Evolutionary conservation across 2,329 filamentous ascomycete species (phyloP).

Genomic region (Westerdykella sp.): DNA sequence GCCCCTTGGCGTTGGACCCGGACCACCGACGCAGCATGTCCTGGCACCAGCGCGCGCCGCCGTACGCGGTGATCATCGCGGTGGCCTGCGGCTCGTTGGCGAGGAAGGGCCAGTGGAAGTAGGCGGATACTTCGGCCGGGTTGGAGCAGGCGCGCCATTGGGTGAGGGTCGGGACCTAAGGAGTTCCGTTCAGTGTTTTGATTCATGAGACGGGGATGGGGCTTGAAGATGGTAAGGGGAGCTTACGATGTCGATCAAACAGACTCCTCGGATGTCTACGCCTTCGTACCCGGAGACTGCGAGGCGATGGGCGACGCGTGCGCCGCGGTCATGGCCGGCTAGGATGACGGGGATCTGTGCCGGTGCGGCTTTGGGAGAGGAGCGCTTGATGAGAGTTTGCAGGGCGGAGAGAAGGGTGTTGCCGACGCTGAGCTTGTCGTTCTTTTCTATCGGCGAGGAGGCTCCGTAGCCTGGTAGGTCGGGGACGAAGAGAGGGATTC

Average conservation of each 20-base stretch:
- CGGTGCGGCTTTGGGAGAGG: conserved; percentile 5
- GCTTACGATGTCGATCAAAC: conserved; percentile 28
- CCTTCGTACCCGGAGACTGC: conserved; percentile 43
- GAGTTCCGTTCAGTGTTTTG: neutral
- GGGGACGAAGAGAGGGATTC: conserved; percentile 23
- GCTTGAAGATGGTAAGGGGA: neutral
- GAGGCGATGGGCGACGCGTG: conserved; percentile 50
- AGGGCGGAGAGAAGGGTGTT: conserved; percentile 20
- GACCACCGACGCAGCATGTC: conserved; percentile 36
- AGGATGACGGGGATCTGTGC: conserved; percentile 28
- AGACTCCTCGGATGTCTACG: conserved; percentile 33
- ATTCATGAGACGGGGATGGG: neutral
- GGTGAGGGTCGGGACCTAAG: conserved; percentile 48
- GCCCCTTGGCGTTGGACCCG: conserved; percentile 13
- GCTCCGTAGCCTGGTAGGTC: conserved; percentile 32
- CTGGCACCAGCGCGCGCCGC: conserved; percentile 38
- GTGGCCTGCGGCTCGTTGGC: conserved; percentile 49
- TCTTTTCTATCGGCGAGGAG: conserved; percentile 17
- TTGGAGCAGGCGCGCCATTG: conserved; percentile 46
- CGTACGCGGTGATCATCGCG: conserved; percentile 43
- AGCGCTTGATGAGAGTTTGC: conserved; percentile 16
- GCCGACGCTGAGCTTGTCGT: conserved; percentile 29
- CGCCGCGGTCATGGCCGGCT: conserved; percentile 54
- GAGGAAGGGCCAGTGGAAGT: conserved; percentile 57
- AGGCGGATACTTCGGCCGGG: conserved; percentile 42